Conservation (phyloP, 2,329 filamentous ascomycete species). For the Venturiaceae sp. region DNA sequence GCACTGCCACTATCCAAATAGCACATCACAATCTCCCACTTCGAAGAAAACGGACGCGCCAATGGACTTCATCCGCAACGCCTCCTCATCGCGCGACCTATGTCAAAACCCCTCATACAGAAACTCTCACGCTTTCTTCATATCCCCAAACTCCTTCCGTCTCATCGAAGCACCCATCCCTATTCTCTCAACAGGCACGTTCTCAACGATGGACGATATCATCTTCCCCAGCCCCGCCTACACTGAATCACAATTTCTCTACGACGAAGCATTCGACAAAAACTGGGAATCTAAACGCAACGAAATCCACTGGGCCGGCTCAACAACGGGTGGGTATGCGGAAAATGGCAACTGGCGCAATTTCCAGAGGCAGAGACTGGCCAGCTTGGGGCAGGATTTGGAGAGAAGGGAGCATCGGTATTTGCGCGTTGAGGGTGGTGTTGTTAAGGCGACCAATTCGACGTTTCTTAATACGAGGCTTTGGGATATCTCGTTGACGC, state of each 20-base stretch:
- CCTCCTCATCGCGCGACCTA: too few species aligned
- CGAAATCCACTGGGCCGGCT: constrained; percentile 37
- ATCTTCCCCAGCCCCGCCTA: constrained; percentile 39
- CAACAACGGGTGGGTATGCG: constrained; percentile 37
- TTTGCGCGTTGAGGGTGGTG: too few species aligned
- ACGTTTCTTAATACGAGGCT: too few species aligned
- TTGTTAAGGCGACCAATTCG: too few species aligned
- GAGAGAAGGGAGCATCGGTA: too few species aligned
- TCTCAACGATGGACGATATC: constrained; percentile 42
- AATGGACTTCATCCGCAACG: too few species aligned
- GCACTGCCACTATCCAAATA: too few species aligned
- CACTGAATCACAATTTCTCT: constrained; percentile 31
- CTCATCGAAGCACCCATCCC: constrained; percentile 35
- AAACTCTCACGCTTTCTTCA: constrained; percentile 40
- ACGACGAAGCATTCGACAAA: constrained; percentile 22
- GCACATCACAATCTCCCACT: too few species aligned
- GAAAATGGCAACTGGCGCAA: constrained; percentile 52
- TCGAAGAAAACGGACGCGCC: too few species aligned
- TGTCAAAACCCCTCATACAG: too few species aligned
- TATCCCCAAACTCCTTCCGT: constrained; percentile 35
- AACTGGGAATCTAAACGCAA: constrained; percentile 32
- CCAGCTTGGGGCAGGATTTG: too few species aligned
- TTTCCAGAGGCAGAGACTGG: constrained; percentile 68
- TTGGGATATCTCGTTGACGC: too few species aligned
- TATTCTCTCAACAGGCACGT: constrained; percentile 40